Evolutionary conservation across 1,139 yeast genomes (phyloP).

Genomic region (Blastobotrys capitulatus): DNA sequence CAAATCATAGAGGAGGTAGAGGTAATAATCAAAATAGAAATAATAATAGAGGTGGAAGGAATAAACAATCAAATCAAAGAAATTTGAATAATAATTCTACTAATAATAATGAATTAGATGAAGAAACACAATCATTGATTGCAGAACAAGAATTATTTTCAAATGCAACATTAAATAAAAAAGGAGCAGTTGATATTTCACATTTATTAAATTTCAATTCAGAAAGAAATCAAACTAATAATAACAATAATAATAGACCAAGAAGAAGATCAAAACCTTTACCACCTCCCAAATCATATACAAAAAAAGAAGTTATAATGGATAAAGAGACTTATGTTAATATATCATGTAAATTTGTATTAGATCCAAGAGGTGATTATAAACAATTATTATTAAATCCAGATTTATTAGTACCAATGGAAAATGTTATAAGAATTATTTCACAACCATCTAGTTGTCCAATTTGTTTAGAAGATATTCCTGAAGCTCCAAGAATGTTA

Average conservation of each 20-base stretch:
- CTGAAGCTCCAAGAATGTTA: slow-evolving; percentile 92
- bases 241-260: background rate
- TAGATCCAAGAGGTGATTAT: slow-evolving; percentile 54
- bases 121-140: slow-evolving; percentile 36
- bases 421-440: slow-evolving; percentile 63
- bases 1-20: slow-evolving; percentile 19
- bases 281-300: background rate
- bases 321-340: slow-evolving; percentile 75
- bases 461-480: slow-evolving; percentile 77
- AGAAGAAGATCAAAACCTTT: background rate
- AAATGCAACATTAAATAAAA: slow-evolving; percentile 16
- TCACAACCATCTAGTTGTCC: slow-evolving; percentile 81
- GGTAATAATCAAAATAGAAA: slow-evolving; percentile 18
- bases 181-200: slow-evolving; percentile 28
- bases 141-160: slow-evolving; percentile 26
- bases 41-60: slow-evolving; percentile 13
- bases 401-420: slow-evolving; percentile 60
- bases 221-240: background rate
- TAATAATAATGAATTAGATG: slow-evolving; percentile 24
- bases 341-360: slow-evolving; percentile 78
- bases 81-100: background rate
- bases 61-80: no score
- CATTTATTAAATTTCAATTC: slow-evolving; percentile 28
- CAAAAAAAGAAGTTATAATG: background rate
- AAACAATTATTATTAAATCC: slow-evolving; percentile 61